Evolutionary conservation across 78 protist genomes (phyloP).

Genomic region (Dictyostelium purpureum): DNA sequence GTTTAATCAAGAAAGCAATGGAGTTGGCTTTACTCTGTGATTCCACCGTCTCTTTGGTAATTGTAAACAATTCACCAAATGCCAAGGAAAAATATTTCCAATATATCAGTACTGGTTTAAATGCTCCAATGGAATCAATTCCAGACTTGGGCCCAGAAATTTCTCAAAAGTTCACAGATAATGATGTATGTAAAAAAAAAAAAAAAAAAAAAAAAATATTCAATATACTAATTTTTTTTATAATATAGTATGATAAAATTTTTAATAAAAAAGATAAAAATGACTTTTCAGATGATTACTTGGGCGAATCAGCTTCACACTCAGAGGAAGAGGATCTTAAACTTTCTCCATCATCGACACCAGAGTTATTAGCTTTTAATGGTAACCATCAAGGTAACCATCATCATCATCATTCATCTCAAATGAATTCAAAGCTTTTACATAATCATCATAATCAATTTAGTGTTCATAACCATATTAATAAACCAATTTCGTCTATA

Average conservation of each 20-base stretch:
- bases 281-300: constrained; percentile 9
- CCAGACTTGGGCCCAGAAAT: constrained; percentile 53
- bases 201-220: background rate
- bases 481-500: background rate
- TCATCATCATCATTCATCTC: background rate
- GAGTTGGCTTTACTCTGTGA: constrained; percentile 90
- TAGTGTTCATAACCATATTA: background rate
- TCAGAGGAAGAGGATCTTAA: constrained; percentile 27
- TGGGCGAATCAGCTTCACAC: constrained; percentile 11
- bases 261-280: constrained; percentile 38
- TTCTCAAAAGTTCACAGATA: constrained; percentile 36
- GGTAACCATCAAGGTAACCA: background rate
- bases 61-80: constrained; percentile 69
- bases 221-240: background rate
- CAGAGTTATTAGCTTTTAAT: background rate
- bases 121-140: constrained; percentile 16
- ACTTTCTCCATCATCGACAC: background rate
- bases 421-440: background rate
- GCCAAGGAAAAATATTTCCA: constrained; percentile 80
- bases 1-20: constrained; percentile 92
- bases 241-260: constrained; percentile 29
- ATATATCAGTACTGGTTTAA: constrained; percentile 44
- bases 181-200: constrained; percentile 28
- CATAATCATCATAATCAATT: background rate
- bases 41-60: constrained; percentile 81